A percentile compares a stretch with the other conserved stretches of the same genome.
These are phyloP conservation scores for Leucocoprinus birnbaumii DNA, from an alignment of 768 basidiomycete genomes.

Conservation along the genomic window DNA sequence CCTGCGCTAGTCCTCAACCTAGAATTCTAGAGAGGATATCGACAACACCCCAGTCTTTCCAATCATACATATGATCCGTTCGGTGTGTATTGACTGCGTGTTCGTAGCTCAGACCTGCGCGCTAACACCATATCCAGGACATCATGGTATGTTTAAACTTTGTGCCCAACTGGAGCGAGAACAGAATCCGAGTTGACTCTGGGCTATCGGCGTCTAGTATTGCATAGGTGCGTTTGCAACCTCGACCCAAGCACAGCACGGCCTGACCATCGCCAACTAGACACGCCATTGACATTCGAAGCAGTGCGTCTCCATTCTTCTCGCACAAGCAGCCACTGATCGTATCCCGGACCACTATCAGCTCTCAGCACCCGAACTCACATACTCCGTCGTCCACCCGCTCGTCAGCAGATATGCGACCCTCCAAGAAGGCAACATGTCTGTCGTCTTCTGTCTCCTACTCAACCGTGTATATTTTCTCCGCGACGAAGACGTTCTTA, in stretches of 20 bases:
- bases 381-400: slow-evolving; percentile 86
- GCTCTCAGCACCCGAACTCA: slow-evolving; percentile 84
- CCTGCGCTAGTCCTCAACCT: slow-evolving; percentile 4
- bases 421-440: slow-evolving; percentile 75
- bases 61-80: slow-evolving; percentile 74
- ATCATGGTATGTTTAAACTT: slow-evolving; percentile 42
- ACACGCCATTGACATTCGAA: slow-evolving; percentile 82
- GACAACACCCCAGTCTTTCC: slow-evolving; percentile 71
- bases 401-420: slow-evolving; percentile 82
- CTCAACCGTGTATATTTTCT: slow-evolving; percentile 85
- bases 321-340: neutral
- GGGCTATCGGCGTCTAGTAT: slow-evolving; percentile 37
- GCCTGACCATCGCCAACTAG: slow-evolving; percentile 31
- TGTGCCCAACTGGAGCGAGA: neutral
- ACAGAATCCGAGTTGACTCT: neutral
- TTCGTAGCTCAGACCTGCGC: neutral
- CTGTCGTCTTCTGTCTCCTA: slow-evolving; percentile 85
- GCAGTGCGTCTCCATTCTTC: slow-evolving; percentile 46
- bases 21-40: slow-evolving; percentile 41
- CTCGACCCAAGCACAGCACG: neutral
- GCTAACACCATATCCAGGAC: slow-evolving; percentile 42
- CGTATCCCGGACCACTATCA: slow-evolving; percentile 26
- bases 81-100: slow-evolving; percentile 34
- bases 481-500: slow-evolving; percentile 72
- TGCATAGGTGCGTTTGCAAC: slow-evolving; percentile 60